Percentiles rank a stretch among this genome's conserved stretches.
These are phyloP conservation scores for Jatropha podagrica DNA, from an alignment of 441 rosid species.

Conservation along the genomic window DNA sequence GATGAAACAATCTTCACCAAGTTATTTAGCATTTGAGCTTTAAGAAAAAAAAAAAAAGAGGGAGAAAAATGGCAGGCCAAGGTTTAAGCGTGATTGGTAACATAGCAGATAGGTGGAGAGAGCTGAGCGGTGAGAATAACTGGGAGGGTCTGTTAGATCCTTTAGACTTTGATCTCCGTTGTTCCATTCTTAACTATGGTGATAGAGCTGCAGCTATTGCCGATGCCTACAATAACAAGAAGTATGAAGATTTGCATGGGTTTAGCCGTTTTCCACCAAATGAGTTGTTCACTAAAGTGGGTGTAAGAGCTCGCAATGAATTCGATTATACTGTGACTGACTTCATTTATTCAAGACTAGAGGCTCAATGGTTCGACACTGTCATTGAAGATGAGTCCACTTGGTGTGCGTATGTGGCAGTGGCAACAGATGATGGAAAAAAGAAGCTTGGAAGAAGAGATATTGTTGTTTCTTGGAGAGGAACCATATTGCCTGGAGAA, in stretches of 20 bases:
- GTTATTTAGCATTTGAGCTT: too few species aligned
- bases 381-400: slow-evolving; percentile 5
- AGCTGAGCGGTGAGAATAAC: slow-evolving; percentile 28
- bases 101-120: slow-evolving; percentile 24
- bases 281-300: slow-evolving; percentile 23
- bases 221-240: slow-evolving; percentile 21
- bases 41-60: too few species aligned
- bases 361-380: neutral
- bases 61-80: neutral
- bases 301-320: slow-evolving; percentile 19
- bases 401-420: slow-evolving; percentile 38
- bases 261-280: slow-evolving; percentile 17
- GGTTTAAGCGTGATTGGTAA: neutral
- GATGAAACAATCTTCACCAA: too few species aligned
- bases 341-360: slow-evolving; percentile 25
- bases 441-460: slow-evolving; percentile 30
- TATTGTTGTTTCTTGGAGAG: slow-evolving; percentile 37
- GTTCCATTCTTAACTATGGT: slow-evolving; percentile 33
- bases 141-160: slow-evolving; percentile 37
- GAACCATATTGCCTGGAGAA: slow-evolving; percentile 19
- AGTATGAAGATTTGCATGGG: slow-evolving; percentile 3
- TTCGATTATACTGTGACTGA: slow-evolving; percentile 27
- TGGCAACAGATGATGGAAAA: slow-evolving; percentile 33
- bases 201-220: slow-evolving; percentile 25
- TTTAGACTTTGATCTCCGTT: slow-evolving; percentile 30